These are phyloP conservation scores for Polysphondylium violaceum DNA, from an alignment of 78 protist genomes.

Conservation along the genomic window DNA sequence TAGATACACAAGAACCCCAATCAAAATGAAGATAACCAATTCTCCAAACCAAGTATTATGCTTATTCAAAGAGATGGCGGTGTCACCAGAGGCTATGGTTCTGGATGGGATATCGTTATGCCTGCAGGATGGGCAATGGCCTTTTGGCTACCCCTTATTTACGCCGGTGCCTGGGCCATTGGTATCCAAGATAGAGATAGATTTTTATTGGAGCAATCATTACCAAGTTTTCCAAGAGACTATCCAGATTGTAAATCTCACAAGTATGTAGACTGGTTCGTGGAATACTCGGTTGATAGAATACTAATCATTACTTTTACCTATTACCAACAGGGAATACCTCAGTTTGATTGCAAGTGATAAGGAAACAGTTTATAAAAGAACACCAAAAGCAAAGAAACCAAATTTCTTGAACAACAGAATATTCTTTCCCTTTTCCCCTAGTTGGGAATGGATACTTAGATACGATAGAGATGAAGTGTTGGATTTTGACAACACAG, in stretches of 20 bases:
- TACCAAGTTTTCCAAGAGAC: slow-evolving; percentile 65
- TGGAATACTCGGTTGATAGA: too few relatives aligned
- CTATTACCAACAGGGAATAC: too few relatives aligned
- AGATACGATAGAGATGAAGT: slow-evolving; percentile 7
- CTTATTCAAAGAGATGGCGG: slow-evolving; percentile 74
- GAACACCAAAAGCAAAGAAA: slow-evolving; percentile 64
- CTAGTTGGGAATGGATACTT: slow-evolving; percentile 57
- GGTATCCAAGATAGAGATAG: slow-evolving; percentile 57
- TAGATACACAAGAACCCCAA: not conserved
- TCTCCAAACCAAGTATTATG: slow-evolving; percentile 26
- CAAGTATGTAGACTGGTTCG: not conserved
- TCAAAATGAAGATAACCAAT: slow-evolving; percentile 2
- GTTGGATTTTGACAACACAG: not conserved
- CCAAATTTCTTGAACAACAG: slow-evolving; percentile 37
- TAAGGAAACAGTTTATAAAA: slow-evolving; percentile 18
- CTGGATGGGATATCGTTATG: slow-evolving; percentile 79
- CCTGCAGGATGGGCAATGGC: slow-evolving; percentile 72
- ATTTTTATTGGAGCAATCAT: slow-evolving; percentile 56
- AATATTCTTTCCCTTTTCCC: slow-evolving; percentile 49
- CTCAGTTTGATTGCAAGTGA: not conserved
- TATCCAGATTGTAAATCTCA: slow-evolving; percentile 33
- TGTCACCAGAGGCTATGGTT: slow-evolving; percentile 62
- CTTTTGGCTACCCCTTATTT: slow-evolving; percentile 72
- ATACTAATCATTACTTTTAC: too few relatives aligned
- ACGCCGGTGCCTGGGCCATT: slow-evolving; percentile 79